Evolutionary conservation across 306 rosid species (phyloP).

Genomic region (Sicyos edulis): DNA sequence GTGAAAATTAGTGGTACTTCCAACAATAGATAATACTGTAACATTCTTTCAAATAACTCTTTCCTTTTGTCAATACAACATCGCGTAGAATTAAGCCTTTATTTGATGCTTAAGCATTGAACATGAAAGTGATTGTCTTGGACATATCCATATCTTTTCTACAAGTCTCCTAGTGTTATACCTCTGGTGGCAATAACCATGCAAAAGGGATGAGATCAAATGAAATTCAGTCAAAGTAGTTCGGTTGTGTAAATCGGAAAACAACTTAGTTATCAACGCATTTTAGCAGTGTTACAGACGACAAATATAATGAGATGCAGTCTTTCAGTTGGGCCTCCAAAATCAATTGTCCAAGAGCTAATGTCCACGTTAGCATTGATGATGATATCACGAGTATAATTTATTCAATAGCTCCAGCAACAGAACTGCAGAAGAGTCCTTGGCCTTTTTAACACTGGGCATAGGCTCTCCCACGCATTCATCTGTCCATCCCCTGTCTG

Average conservation of each 20-base stretch:
- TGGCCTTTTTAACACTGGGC: slow-evolving; percentile 98
- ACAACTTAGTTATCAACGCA: not conserved
- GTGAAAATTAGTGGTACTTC: no score
- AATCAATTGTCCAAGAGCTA: not conserved
- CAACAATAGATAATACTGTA: no score
- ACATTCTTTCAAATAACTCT: no score
- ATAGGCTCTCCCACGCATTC: slow-evolving; percentile 96
- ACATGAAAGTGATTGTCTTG: no score
- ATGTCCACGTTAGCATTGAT: not conserved
- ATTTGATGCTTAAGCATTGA: no score
- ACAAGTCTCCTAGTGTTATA: no score
- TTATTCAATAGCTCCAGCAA: slow-evolving; percentile 74
- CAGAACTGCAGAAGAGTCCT: slow-evolving; percentile 95
- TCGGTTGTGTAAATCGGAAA: not conserved
- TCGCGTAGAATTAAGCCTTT: no score
- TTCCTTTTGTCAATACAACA: no score
- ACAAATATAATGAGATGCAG: not conserved
- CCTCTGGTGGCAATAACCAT: no score
- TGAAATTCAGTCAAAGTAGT: not conserved
- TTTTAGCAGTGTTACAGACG: not conserved
- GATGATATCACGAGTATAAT: slow-evolving; percentile 45
- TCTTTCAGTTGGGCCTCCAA: not conserved
- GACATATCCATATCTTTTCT: no score
- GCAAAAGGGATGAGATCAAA: not conserved
- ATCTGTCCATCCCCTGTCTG: slow-evolving; percentile 85